Percentiles rank a stretch among this genome's conserved stretches.
These are phyloP conservation scores for Cyberlindnera amylophila DNA, from an alignment of 805 yeast species.

Conservation along the genomic window DNA sequence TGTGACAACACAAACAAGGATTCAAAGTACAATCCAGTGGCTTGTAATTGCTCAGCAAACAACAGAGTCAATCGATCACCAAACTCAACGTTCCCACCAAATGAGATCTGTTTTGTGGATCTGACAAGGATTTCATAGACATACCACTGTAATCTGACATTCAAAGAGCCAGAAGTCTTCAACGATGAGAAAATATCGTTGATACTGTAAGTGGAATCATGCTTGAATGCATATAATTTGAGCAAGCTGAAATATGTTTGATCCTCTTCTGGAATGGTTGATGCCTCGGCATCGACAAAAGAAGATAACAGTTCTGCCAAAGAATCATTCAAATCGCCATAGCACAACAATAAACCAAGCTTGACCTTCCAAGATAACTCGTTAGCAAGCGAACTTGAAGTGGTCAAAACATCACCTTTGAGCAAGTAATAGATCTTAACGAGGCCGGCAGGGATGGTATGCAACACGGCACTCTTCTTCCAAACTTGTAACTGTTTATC, in stretches of 20 bases:
- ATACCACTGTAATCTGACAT: constrained; percentile 48
- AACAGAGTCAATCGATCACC: constrained; percentile 37
- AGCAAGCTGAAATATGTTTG: constrained; percentile 26
- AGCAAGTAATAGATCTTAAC: constrained; percentile 62
- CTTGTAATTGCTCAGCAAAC: constrained; percentile 50
- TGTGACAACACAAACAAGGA: constrained; percentile 64
- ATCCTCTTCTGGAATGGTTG: constrained; percentile 15
- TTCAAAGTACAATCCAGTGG: constrained; percentile 48
- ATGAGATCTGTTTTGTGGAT: constrained; percentile 25
- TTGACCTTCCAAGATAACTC: constrained; percentile 65
- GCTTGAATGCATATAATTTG: constrained; percentile 28
- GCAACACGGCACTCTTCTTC: constrained; percentile 41
- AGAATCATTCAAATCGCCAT: constrained; percentile 46
- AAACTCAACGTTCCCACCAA: constrained; percentile 22
- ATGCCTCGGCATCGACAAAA: constrained; percentile 22
- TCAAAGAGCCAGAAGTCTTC: constrained; percentile 23
- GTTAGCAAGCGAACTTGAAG: constrained; percentile 27
- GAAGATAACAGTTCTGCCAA: constrained; percentile 31
- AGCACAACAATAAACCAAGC: constrained; percentile 58
- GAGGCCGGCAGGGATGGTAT: constrained; percentile 49
- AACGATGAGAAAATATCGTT: constrained; percentile 17
- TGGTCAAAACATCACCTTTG: constrained; percentile 43
- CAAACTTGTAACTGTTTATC: constrained; percentile 61
- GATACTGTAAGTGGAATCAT: constrained; percentile 16
- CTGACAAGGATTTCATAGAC: constrained; percentile 41